These are phyloP conservation scores for Penicillium fuscoglaucum DNA, from an alignment of 2,329 filamentous ascomycete genomes.

Conservation along the genomic window DNA sequence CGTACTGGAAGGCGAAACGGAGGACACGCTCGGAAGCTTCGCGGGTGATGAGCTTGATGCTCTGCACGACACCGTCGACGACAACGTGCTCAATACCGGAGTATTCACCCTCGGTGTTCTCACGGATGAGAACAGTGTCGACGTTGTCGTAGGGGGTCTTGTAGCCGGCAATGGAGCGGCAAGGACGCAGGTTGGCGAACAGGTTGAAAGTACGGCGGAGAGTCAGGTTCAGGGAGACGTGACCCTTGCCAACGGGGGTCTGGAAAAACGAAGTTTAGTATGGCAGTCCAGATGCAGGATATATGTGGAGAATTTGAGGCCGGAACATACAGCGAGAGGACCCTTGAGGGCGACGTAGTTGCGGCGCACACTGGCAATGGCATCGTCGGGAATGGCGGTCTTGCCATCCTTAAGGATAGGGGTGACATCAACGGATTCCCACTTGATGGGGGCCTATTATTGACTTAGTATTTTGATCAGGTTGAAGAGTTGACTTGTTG, in stretches of 20 bases:
- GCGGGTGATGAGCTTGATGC: conserved; percentile 98
- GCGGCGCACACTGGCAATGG: conserved; percentile 88
- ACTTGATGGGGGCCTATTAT: conserved; percentile 79
- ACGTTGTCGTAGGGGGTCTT: conserved; percentile 98
- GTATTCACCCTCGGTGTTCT: conserved; percentile 99
- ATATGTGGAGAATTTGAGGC: not conserved
- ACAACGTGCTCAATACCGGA: conserved; percentile 98
- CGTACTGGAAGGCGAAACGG: conserved; percentile 97
- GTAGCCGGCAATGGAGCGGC: conserved; percentile 94
- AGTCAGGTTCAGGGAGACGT: conserved; percentile 98
- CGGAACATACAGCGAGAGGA: conserved; percentile 76
- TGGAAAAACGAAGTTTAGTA: conserved; percentile 43
- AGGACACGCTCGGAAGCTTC: conserved; percentile 94
- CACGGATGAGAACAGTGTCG: conserved; percentile 95
- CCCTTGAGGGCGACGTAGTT: conserved; percentile 99
- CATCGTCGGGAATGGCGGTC: conserved; percentile 88
- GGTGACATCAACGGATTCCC: conserved; percentile 96
- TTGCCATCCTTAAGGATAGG: conserved; percentile 91
- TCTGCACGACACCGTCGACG: conserved; percentile 96
- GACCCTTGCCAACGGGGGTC: conserved; percentile 97
- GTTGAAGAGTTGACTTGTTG: conserved; percentile 2
- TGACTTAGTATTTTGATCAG: conserved; percentile 31
- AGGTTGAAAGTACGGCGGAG: conserved; percentile 99
- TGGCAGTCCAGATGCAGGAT: not conserved
- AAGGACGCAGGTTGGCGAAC: conserved; percentile 98